Conservation (phyloP, 331 rosid species). For the Rosa hybrid region DNA sequence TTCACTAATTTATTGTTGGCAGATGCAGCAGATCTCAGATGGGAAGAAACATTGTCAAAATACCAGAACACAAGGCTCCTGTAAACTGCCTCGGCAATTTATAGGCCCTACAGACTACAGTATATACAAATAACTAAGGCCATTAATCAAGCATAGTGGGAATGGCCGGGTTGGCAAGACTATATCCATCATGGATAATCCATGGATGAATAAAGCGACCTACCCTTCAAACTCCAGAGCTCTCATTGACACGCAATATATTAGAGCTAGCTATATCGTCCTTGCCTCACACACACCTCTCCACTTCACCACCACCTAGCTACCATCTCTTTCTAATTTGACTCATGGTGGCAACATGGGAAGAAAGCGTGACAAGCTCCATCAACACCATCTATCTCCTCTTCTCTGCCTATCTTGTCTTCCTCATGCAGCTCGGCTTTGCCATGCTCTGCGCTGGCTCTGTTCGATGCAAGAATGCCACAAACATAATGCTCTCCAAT, state of each 20-base stretch:
- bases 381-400: conserved; percentile 68
- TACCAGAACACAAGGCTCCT: no score
- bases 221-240: conserved; percentile 43
- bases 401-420: conserved; percentile 74
- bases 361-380: conserved; percentile 55
- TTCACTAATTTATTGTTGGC: no score
- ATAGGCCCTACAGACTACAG: no score
- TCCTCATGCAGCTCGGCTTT: conserved; percentile 74
- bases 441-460: conserved; percentile 87
- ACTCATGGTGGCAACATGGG: conserved; percentile 64
- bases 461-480: conserved; percentile 72
- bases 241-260: background rate
- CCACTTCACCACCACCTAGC: conserved; percentile 4
- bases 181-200: conserved; percentile 9
- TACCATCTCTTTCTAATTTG: background rate
- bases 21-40: no score
- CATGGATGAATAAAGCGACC: conserved; percentile 18
- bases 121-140: no score
- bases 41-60: background rate
- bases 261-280: conserved; percentile 9
- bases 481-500: conserved; percentile 80
- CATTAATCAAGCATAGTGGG: no score
- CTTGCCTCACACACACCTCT: background rate
- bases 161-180: background rate
- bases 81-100: no score